A percentile compares a stretch with the other conserved stretches of the same genome.
Conservation (phyloP, 2,329 filamentous ascomycete genomes). For the Fusarium liriodendri region DNA sequence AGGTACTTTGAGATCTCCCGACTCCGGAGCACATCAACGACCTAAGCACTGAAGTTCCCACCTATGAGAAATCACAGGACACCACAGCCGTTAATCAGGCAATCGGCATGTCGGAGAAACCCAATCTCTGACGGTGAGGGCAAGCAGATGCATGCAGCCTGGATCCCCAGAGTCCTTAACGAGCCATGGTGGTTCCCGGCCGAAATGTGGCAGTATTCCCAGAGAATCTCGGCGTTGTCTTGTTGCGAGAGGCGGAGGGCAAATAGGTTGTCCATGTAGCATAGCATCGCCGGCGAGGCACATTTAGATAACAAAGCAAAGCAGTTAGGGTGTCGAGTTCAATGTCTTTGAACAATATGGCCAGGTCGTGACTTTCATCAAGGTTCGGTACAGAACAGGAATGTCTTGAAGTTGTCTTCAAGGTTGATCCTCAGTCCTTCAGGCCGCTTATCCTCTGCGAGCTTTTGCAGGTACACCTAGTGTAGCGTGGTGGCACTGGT, state of each 20-base stretch:
- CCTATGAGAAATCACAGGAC: no score
- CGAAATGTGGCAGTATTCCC: background rate
- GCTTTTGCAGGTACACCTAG: background rate
- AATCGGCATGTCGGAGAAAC: no score
- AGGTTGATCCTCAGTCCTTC: background rate
- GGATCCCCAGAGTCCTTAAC: no score
- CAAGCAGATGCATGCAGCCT: no score
- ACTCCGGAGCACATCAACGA: no score
- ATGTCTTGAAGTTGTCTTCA: background rate
- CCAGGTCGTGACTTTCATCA: no score
- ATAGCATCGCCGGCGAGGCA: background rate
- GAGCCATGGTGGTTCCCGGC: no score
- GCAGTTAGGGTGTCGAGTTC: background rate
- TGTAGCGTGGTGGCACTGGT: background rate
- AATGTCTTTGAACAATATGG: background rate
- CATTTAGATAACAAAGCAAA: background rate
- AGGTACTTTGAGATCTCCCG: background rate
- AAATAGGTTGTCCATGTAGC: background rate
- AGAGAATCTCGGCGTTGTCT: background rate
- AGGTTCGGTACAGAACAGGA: background rate
- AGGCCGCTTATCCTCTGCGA: background rate
- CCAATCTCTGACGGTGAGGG: no score
- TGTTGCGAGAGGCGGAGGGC: background rate
- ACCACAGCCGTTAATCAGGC: no score
- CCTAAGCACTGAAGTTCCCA: no score